A percentile compares a stretch with the other conserved stretches of the same genome.
phyloP scores from a whole-genome alignment of 805 yeast genomes.

The Suhomyces vadensis region DNA sequence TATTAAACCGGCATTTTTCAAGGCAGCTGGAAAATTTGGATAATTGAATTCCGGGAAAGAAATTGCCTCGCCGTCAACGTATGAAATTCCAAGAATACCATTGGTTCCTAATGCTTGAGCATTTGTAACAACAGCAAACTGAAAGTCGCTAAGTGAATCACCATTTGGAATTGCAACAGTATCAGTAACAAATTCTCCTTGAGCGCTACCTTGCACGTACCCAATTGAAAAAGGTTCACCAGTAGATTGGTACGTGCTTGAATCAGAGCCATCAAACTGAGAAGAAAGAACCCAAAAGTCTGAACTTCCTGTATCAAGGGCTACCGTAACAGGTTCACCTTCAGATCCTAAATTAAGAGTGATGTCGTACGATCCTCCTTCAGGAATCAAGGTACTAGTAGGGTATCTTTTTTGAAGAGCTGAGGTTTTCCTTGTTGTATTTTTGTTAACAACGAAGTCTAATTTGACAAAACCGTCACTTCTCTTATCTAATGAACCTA shows the following conservation, averaged over 20 bases:
- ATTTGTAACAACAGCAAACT: no score
- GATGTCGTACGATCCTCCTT: background rate
- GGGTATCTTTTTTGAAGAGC: background rate
- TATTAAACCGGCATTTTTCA: conserved; percentile 30
- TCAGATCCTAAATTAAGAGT: background rate
- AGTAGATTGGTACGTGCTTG: background rate
- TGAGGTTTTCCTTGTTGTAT: background rate
- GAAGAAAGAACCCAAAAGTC: no score
- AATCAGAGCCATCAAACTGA: background rate
- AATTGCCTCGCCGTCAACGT: background rate
- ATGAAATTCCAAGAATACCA: conserved; percentile 14
- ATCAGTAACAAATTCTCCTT: background rate
- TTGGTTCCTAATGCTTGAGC: no score
- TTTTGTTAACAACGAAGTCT: background rate
- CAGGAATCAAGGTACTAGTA: background rate
- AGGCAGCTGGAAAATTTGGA: conserved; percentile 18
- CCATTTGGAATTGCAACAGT: background rate
- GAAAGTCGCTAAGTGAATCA: background rate
- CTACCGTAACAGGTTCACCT: background rate
- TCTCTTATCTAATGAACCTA: background rate
- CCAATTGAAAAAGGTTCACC: background rate
- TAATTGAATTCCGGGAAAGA: background rate
- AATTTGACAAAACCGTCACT: background rate
- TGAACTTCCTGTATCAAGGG: no score
- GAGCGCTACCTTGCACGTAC: background rate